These are phyloP conservation scores for Hansenula sp. DNA, from an alignment of 1,139 yeast genomes.

Conservation along the genomic window DNA sequence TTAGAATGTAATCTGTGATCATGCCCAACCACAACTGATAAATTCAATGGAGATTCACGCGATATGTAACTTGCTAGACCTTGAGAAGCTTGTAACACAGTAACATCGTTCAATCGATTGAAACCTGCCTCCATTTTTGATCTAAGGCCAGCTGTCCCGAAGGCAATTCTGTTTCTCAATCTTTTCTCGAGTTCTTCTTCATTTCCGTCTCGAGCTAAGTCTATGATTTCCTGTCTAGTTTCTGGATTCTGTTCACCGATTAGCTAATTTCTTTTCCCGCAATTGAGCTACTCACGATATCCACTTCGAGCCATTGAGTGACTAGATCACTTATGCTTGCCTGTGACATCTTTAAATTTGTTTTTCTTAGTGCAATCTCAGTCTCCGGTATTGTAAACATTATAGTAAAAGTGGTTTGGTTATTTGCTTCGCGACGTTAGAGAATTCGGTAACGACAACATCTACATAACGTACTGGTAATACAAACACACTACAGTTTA, in stretches of 20 bases:
- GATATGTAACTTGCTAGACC: slow-evolving; percentile 69
- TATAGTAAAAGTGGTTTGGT: too few species aligned
- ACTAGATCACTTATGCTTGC: slow-evolving; percentile 28
- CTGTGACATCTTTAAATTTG: not conserved
- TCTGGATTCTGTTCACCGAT: slow-evolving; percentile 34
- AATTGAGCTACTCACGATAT: slow-evolving; percentile 25
- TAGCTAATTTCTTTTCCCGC: not conserved
- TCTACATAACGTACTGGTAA: too few species aligned
- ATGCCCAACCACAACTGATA: slow-evolving; percentile 76
- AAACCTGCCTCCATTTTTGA: slow-evolving; percentile 90
- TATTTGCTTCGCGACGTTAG: too few species aligned
- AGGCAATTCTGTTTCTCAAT: slow-evolving; percentile 52
- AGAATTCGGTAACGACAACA: too few species aligned
- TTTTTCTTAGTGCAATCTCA: not conserved
- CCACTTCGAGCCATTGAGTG: slow-evolving; percentile 44
- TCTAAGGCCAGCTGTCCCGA: slow-evolving; percentile 92
- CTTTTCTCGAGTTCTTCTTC: slow-evolving; percentile 45
- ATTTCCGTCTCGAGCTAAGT: slow-evolving; percentile 37
- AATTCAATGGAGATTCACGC: slow-evolving; percentile 26
- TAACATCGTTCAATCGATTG: slow-evolving; percentile 82
- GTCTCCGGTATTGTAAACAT: too few species aligned
- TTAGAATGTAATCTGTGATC: slow-evolving; percentile 85
- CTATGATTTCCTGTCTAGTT: slow-evolving; percentile 52
- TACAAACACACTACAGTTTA: too few species aligned
- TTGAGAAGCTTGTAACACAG: slow-evolving; percentile 88